Conservation (phyloP, 352 stramenopile species). For the Phytophthora europaea region DNA sequence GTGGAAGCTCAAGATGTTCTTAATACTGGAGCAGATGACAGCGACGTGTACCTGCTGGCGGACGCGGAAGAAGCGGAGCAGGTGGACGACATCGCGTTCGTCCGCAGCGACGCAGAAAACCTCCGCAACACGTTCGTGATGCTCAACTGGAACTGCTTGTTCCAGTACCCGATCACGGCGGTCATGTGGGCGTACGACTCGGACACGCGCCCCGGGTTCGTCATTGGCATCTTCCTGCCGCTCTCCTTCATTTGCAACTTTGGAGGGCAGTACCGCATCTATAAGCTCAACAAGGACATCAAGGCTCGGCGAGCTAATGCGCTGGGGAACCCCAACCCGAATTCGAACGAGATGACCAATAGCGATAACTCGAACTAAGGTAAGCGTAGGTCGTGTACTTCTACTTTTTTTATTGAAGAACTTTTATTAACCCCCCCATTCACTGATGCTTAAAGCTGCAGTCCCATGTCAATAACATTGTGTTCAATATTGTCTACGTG, state of each 20-base stretch:
- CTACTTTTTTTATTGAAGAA: background rate
- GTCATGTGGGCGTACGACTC: constrained; percentile 53
- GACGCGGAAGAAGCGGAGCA: constrained; percentile 24
- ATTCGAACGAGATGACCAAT: constrained; percentile 4
- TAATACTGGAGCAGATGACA: constrained; percentile 13
- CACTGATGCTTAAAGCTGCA: too few relatives aligned
- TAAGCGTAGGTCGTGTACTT: background rate
- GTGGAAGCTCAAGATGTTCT: constrained; percentile 18
- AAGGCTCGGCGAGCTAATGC: constrained; percentile 24
- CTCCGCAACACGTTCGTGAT: constrained; percentile 48
- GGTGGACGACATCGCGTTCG: constrained; percentile 31
- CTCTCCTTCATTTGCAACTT: constrained; percentile 48
- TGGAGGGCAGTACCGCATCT: constrained; percentile 43
- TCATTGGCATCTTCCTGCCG: constrained; percentile 48
- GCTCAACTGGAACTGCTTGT: constrained; percentile 52
- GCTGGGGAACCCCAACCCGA: background rate
- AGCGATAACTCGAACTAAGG: constrained; percentile 4
- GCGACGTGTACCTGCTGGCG: constrained; percentile 22
- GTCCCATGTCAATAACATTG: too few relatives aligned
- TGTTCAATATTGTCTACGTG: too few relatives aligned
- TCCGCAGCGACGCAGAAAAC: constrained; percentile 29
- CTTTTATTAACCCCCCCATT: too few relatives aligned
- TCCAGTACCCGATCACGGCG: constrained; percentile 53
- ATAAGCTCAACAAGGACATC: constrained; percentile 42
- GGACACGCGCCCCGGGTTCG: constrained; percentile 35